Percentiles rank a stretch among this genome's conserved stretches.
phyloP scores from a whole-genome alignment of 1,139 yeast species.

The Blastobotrys ciferrii region DNA sequence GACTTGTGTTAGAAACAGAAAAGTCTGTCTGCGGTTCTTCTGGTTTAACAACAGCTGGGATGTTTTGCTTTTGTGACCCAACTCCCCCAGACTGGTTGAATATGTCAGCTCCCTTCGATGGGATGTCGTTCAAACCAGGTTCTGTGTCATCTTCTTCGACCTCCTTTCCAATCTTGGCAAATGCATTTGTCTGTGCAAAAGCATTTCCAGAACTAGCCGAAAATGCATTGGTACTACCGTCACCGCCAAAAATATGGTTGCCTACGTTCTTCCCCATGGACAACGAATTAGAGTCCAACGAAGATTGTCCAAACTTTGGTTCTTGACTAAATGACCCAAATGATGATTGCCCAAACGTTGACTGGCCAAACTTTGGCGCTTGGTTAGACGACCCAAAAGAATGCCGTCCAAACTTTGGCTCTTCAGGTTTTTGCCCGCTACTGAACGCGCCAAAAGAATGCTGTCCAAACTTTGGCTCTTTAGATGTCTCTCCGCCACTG shows the following conservation, averaged over 20 bases:
- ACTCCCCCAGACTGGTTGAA: neutral
- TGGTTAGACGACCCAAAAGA: neutral
- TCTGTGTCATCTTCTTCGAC: conserved; percentile 12
- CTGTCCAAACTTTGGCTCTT: conserved; percentile 3
- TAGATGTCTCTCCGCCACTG: neutral
- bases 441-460: neutral
- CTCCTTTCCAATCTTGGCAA: conserved; percentile 7
- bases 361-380: neutral
- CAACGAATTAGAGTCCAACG: neutral
- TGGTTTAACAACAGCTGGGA: neutral
- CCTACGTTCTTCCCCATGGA: neutral
- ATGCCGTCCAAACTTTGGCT: conserved; percentile 1
- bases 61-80: neutral
- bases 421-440: too few relatives aligned
- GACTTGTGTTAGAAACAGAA: neutral
- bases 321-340: conserved; percentile 16
- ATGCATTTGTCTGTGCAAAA: conserved; percentile 5
- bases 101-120: neutral
- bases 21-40: neutral
- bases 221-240: neutral
- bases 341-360: conserved; percentile 12
- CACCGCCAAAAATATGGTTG: neutral
- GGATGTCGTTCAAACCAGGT: neutral
- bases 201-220: neutral
- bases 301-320: neutral